Conservation (phyloP, 148 eudicot genomes). For the Vaccinium corymbosum region DNA sequence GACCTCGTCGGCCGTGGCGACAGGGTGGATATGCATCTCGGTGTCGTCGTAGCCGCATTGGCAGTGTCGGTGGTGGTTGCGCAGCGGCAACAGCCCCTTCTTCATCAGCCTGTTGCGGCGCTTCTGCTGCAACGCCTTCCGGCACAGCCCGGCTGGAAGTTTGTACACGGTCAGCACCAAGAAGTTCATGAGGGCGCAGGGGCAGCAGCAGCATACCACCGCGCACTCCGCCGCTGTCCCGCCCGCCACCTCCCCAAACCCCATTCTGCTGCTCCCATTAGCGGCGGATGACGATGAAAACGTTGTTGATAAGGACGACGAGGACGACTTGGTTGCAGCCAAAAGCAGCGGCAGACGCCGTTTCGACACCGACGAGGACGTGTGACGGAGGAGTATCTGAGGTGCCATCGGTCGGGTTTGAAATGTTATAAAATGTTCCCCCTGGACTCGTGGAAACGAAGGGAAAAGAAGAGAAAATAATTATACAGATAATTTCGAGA, state of each 20-base stretch:
- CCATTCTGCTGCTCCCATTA: background rate
- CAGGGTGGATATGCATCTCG: slow-evolving; percentile 20
- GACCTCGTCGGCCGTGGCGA: background rate
- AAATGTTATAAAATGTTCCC: background rate
- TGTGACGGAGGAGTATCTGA: slow-evolving; percentile 20
- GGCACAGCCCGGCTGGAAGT: slow-evolving; percentile 54
- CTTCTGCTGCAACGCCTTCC: slow-evolving; percentile 31
- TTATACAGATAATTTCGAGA: too few relatives aligned
- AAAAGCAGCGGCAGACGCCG: slow-evolving; percentile 21
- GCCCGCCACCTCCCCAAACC: slow-evolving; percentile 55
- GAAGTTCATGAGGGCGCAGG: slow-evolving; percentile 38
- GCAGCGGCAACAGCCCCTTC: slow-evolving; percentile 27
- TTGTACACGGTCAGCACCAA: slow-evolving; percentile 41
- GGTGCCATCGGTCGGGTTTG: slow-evolving; percentile 3
- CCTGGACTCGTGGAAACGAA: background rate
- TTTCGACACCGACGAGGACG: slow-evolving; percentile 13
- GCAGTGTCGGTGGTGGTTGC: background rate
- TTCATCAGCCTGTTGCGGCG: slow-evolving; percentile 34
- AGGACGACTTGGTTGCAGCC: background rate
- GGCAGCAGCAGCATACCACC: slow-evolving; percentile 58
- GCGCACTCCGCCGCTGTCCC: slow-evolving; percentile 64
- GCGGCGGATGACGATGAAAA: background rate
- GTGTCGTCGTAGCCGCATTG: slow-evolving; percentile 20
- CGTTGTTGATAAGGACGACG: slow-evolving; percentile 6
- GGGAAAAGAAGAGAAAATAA: too few relatives aligned